Evolutionary conservation across 495 filamentous ascomycete genomes (phyloP).

Genomic region (Hyaloscypha finlandica): DNA sequence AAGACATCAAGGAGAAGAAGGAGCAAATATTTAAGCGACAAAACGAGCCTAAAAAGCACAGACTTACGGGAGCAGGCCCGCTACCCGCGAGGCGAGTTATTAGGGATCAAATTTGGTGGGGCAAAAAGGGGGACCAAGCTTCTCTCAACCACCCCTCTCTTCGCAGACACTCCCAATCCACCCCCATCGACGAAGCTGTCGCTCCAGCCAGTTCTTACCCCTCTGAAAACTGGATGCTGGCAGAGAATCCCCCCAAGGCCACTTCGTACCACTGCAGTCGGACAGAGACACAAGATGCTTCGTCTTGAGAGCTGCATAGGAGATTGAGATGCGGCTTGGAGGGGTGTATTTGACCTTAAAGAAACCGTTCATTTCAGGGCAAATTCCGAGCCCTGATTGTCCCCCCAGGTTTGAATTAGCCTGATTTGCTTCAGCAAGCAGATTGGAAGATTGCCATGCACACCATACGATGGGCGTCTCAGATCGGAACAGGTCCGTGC

Average conservation of each 20-base stretch:
- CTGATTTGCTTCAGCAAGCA: neutral
- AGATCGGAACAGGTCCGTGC: constrained; percentile 12
- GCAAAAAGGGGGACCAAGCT: too few species aligned
- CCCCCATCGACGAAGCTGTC: too few species aligned
- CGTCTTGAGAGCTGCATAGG: neutral
- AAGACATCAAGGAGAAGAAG: too few species aligned
- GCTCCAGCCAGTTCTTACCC: too few species aligned
- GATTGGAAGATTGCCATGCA: neutral
- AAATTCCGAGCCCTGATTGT: neutral
- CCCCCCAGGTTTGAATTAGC: neutral
- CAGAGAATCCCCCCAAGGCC: neutral
- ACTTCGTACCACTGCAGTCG: neutral
- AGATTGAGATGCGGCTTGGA: neutral
- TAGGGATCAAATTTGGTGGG: too few species aligned
- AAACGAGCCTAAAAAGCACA: too few species aligned
- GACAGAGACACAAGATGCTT: neutral
- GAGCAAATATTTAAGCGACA: too few species aligned
- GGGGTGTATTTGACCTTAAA: neutral
- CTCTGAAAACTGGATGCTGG: neutral
- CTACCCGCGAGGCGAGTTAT: too few species aligned
- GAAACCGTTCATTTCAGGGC: neutral
- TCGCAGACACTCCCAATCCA: too few species aligned
- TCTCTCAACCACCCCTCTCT: too few species aligned
- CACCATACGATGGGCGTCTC: neutral
- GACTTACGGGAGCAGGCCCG: too few species aligned